Evolutionary conservation across 768 basidiomycete species (phyloP).

Genomic region (Russula emetica): DNA sequence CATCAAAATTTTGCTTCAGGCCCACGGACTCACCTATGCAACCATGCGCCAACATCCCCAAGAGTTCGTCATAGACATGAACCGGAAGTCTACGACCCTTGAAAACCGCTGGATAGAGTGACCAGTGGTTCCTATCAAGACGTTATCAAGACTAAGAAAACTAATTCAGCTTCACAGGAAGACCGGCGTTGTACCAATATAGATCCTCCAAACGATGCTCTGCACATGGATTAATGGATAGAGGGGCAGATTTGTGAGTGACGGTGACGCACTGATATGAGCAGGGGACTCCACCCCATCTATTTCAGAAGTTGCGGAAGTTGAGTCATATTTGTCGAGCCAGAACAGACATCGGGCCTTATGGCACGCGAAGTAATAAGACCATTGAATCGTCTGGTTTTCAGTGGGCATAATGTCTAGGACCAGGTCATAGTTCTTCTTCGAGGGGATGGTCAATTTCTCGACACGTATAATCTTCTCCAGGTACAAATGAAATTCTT

Average conservation of each 20-base stretch:
- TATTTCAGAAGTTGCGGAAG: constrained; percentile 28
- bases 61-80: constrained; percentile 32
- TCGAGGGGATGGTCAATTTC: constrained; percentile 20
- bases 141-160: constrained; percentile 9
- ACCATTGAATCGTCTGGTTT: constrained; percentile 33
- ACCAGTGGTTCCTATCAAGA: constrained; percentile 30
- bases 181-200: constrained; percentile 29
- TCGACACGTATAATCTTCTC: constrained; percentile 21
- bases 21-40: constrained; percentile 38
- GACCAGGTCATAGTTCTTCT: constrained; percentile 21
- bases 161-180: background rate
- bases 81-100: constrained; percentile 10
- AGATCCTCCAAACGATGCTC: constrained; percentile 27
- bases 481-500: constrained; percentile 29
- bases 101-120: constrained; percentile 30
- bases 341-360: constrained; percentile 47
- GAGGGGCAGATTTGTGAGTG: too few species aligned
- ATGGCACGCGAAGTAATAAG: constrained; percentile 54
- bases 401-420: constrained; percentile 31
- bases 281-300: constrained; percentile 15
- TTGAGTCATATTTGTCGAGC: constrained; percentile 42
- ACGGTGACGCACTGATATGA: constrained; percentile 24
- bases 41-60: constrained; percentile 37
- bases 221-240: constrained; percentile 4
- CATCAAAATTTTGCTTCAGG: background rate